Base-by-base conservation (phyloP, 108 stramenopile species). In the Mediolabrus comicus region DNA sequence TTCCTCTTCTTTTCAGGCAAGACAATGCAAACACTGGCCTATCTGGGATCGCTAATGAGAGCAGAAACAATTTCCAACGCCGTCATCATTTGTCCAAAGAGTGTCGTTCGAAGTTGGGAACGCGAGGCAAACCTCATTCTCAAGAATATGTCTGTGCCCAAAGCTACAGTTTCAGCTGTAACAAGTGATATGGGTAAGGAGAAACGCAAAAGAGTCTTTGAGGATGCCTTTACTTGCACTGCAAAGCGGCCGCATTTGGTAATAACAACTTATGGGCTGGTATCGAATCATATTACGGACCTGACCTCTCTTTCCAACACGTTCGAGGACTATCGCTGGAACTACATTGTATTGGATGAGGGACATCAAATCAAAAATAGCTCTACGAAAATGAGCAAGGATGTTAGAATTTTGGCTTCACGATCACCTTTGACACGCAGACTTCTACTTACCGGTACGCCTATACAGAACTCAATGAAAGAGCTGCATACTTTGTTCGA, bases 401-500 rank as follows among this genome's bases (percentile, higher is more conserved):
- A 76, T 41, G 86, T 92, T 53, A 77, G 93, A 31, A 61, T 76
- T 28, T 58, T 92, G 46, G 46, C 46, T 13, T 84, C 79, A 24
- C 67, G 61, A 14, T 61, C 63, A 14, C 65, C 71, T 19, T 67
- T 71, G 22, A 95, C 91, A 17, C 65, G 80, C 8, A 81, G 98
- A 14, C 77, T 98, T 3, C 64, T 97, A 7, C 81, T 99, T 22
- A 94, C 97, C 3, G 98, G 98, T 11, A 96, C 97, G 1, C 98
- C 98, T 0, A 94, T 98, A 43, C 96, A 97, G 34, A 75, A 74
- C 26, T 79, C 62, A 86, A 86, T 71, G 87, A 84, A 53, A 39
- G 98, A 99, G 69, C 92, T 99, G 5, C 95, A 97, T 89, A 72
- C 84, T 10, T 73, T 99, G 1, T 93, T 99, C 41, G 96, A 98